A percentile compares a stretch with the other conserved stretches of the same genome.
phyloP scores from a whole-genome alignment of 164 flowering plant species.

The Vitis rotundifolia region DNA sequence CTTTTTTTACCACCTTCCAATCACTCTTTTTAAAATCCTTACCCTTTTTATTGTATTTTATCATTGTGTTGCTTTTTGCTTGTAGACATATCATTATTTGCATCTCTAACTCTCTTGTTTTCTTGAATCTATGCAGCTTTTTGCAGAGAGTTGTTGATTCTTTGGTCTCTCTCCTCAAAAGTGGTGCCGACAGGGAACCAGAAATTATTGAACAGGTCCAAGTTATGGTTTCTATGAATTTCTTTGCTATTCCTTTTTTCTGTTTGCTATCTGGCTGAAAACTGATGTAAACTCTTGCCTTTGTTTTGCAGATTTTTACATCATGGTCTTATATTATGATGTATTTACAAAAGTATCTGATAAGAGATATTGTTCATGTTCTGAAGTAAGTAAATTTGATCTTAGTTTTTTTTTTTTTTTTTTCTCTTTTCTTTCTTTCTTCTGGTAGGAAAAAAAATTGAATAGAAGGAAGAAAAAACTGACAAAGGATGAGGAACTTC shows the following conservation, averaged over 20 bases:
- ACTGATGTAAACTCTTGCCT: conserved; percentile 5
- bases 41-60: neutral
- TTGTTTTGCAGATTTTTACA: conserved; percentile 72
- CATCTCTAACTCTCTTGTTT: conserved; percentile 1
- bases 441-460: too few relatives aligned
- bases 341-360: conserved; percentile 79
- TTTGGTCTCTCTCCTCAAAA: conserved; percentile 56
- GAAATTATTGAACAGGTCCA: conserved; percentile 87
- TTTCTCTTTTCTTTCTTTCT: neutral
- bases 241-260: neutral
- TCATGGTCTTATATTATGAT: conserved; percentile 83
- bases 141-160: conserved; percentile 55
- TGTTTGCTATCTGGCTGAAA: neutral
- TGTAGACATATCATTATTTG: neutral
- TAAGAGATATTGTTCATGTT: conserved; percentile 40
- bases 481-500: too few relatives aligned
- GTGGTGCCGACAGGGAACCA: conserved; percentile 89
- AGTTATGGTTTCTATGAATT: neutral
- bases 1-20: too few relatives aligned
- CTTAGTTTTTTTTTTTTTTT: neutral
- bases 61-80: neutral
- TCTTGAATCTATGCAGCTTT: conserved; percentile 44
- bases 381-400: conserved; percentile 62
- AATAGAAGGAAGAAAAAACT: too few relatives aligned
- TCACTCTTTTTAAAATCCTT: neutral